Percentiles rank a stretch among this genome's conserved stretches.
These are phyloP conservation scores for Glycine latifolia DNA, from an alignment of 306 rosid species.

Conservation along the genomic window DNA sequence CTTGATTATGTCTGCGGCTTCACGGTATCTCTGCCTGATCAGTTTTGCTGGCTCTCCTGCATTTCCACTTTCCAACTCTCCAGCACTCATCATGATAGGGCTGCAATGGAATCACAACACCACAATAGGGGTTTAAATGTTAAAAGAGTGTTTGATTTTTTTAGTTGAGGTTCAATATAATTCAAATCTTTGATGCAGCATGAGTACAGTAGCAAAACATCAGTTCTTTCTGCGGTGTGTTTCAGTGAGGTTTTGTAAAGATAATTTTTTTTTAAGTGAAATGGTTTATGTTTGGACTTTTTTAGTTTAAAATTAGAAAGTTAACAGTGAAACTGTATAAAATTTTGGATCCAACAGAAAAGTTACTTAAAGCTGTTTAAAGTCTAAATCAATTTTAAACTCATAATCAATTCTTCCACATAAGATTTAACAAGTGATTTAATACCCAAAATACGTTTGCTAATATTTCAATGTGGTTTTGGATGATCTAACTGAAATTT, in stretches of 20 bases:
- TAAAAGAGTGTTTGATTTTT: too few species aligned
- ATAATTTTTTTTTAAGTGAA: background rate
- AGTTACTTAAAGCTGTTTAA: background rate
- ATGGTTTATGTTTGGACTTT: background rate
- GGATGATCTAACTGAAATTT: background rate
- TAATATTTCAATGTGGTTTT: background rate
- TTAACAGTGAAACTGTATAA: too few species aligned
- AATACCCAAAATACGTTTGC: background rate
- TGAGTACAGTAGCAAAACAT: background rate
- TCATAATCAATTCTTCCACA: background rate
- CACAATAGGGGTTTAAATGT: too few species aligned
- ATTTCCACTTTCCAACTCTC: slow-evolving; percentile 96
- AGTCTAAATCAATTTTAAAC: background rate
- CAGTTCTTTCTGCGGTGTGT: background rate
- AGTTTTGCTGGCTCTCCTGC: slow-evolving; percentile 97
- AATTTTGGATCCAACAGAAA: background rate
- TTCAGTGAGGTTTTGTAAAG: too few species aligned
- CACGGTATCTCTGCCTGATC: slow-evolving; percentile 97
- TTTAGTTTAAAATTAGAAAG: background rate
- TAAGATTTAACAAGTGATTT: background rate
- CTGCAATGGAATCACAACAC: slow-evolving; percentile 42
- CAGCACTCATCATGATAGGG: slow-evolving; percentile 99
- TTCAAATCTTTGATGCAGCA: background rate
- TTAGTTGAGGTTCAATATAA: background rate
- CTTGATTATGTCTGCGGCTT: slow-evolving; percentile 81